Evolutionary conservation across 495 filamentous ascomycete genomes (phyloP).

Genomic region (Chaetomium fimeti): DNA sequence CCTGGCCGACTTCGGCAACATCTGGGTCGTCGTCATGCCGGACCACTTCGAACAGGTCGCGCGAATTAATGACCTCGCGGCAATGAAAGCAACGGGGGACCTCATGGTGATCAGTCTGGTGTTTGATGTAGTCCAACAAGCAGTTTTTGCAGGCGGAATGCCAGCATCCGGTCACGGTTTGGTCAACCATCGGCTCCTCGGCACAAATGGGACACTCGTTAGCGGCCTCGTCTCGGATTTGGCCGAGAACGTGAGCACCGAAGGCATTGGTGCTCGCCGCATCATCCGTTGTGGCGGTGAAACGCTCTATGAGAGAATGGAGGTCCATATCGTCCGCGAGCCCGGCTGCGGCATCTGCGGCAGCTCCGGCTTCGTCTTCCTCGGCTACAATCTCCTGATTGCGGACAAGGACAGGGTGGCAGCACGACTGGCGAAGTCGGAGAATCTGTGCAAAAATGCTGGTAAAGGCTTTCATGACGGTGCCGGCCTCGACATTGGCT

Average conservation of each 20-base stretch:
- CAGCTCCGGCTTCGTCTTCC: constrained; percentile 78
- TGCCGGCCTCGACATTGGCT: constrained; percentile 84
- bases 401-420: constrained; percentile 84
- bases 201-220: constrained; percentile 93
- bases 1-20: constrained; percentile 41
- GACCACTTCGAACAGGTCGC: constrained; percentile 89
- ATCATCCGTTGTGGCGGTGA: constrained; percentile 66
- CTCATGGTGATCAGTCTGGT: constrained; percentile 73
- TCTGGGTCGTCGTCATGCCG: constrained; percentile 48
- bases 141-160: constrained; percentile 95
- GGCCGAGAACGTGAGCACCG: constrained; percentile 78
- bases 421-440: constrained; percentile 89
- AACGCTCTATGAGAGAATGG: constrained; percentile 75
- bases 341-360: constrained; percentile 74
- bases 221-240: constrained; percentile 84
- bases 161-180: constrained; percentile 93
- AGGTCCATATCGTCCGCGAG: constrained; percentile 97
- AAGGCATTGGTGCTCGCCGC: constrained; percentile 67
- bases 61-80: constrained; percentile 72
- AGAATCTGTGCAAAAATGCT: constrained; percentile 97
- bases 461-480: constrained; percentile 88
- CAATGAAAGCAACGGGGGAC: constrained; percentile 84
- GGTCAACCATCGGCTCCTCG: constrained; percentile 91
- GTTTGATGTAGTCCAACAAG: constrained; percentile 77
- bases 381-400: constrained; percentile 82